Evolutionary conservation across 2,329 filamentous ascomycete species (phyloP), one percentile per base, ranked within the genome.

Genomic region (Fusarium haematococcum): DNA sequence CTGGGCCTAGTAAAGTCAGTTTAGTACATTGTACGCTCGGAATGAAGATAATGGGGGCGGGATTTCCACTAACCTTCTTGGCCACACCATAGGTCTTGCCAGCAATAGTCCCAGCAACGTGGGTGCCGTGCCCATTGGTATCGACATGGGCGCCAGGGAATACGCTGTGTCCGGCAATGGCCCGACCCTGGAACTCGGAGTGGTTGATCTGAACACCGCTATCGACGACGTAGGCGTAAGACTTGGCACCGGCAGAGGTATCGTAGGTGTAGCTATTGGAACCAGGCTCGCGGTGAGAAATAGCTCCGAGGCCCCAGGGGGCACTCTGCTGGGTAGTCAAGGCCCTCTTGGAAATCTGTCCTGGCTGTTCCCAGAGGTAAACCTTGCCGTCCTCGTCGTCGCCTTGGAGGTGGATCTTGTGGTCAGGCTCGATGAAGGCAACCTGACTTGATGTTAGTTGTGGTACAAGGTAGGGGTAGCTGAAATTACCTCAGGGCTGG

Each of bases 401-500:
- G 5, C 23, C 43, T 48, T 48, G 43, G 14, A 48, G 43, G 43
- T 25, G 43, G 2, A 48, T 48, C 43, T 48, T 48, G 5, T 71
- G 67, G 13, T 75, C 73, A 0, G 73, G 70, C 9, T 75, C 73
- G 18, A 75, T 11, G 3, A 41, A 48, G 1, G 70, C 69, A 30
- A 82, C 80, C 80, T 76, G 5, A 27, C 13, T 27, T 14, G 2
- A 7, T 9, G 7, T 50, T 32, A 33, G 30, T 13, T 1, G 1
- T 6, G 18, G 0, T 6, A 32, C 16, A 8, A 3, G 10, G 3
- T 3, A 14, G 2, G 3, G 23, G 11, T 9, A 5, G 2, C 2
- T 37, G 0, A 9, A 66, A 82, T 80, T 77, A 86, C 85, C 52
- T 85, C 83, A 2, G 83, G 81, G 68, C 81, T 82, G 39, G 78